These are phyloP conservation scores for Trichomonascaceae sp. DNA, from an alignment of 1,139 yeast genomes.

Conservation along the genomic window DNA sequence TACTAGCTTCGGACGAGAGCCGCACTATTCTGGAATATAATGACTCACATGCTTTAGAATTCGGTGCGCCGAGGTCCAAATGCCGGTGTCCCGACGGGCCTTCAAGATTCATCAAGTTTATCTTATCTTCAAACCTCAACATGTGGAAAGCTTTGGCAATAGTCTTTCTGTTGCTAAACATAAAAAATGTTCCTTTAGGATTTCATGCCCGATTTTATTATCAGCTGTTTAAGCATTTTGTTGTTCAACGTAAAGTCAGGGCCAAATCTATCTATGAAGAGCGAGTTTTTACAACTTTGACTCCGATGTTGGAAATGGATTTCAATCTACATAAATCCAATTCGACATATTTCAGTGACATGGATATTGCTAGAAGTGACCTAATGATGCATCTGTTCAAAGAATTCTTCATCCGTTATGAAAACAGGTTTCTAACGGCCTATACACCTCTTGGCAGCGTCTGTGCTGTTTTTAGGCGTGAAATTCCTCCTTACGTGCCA, in stretches of 20 bases:
- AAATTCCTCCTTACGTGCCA: slow-evolving; percentile 58
- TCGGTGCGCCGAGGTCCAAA: not conserved
- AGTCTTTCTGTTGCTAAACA: slow-evolving; percentile 23
- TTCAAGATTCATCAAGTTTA: not conserved
- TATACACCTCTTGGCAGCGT: slow-evolving; percentile 77
- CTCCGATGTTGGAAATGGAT: slow-evolving; percentile 77
- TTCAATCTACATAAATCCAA: slow-evolving; percentile 83
- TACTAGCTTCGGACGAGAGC: not conserved
- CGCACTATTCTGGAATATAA: not conserved
- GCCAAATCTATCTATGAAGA: slow-evolving; percentile 37
- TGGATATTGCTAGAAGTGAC: slow-evolving; percentile 73
- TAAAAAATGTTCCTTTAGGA: slow-evolving; percentile 63
- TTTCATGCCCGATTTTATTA: slow-evolving; percentile 60
- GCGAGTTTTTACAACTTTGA: slow-evolving; percentile 46
- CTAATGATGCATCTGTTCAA: slow-evolving; percentile 49
- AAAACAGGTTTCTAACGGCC: slow-evolving; percentile 45
- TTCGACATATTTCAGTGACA: slow-evolving; percentile 76
- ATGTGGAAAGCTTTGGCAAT: slow-evolving; percentile 14
- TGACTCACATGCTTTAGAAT: not conserved
- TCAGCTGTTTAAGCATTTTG: slow-evolving; percentile 35
- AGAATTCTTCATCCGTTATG: slow-evolving; percentile 25
- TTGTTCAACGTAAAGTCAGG: slow-evolving; percentile 25
- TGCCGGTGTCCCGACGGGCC: not conserved
- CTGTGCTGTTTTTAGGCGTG: slow-evolving; percentile 60
- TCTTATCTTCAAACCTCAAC: not conserved